Evolutionary conservation across 2,329 filamentous ascomycete species (phyloP).

Genomic region (Aspergillus amoenus): DNA sequence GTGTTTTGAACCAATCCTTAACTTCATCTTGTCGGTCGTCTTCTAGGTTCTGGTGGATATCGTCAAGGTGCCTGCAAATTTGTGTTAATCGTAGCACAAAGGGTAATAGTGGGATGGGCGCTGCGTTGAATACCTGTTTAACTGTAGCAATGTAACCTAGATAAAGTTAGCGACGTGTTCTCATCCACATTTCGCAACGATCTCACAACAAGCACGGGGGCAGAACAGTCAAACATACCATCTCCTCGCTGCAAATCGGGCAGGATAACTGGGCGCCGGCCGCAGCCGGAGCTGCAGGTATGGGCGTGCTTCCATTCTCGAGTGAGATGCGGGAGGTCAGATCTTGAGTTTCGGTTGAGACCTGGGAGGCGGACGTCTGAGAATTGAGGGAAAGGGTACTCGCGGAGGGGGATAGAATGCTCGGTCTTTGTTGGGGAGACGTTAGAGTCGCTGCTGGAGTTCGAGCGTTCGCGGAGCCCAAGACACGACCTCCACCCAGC

Average conservation of each 20-base stretch:
- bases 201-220: not conserved
- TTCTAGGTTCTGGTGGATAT: constrained; percentile 84
- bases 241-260: constrained; percentile 98
- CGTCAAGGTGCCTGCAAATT: constrained; percentile 69
- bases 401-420: constrained; percentile 60
- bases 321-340: constrained; percentile 78
- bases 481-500: constrained; percentile 86
- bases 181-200: not conserved
- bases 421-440: constrained; percentile 41
- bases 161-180: constrained; percentile 10
- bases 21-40: constrained; percentile 89
- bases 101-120: not conserved
- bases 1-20: constrained; percentile 94
- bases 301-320: constrained; percentile 55
- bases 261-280: constrained; percentile 73
- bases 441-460: constrained; percentile 59
- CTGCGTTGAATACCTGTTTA: constrained; percentile 65
- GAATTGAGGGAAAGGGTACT: constrained; percentile 80
- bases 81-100: constrained; percentile 17
- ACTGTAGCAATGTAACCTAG: constrained; percentile 84
- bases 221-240: constrained; percentile 59
- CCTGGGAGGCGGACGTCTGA: constrained; percentile 68
- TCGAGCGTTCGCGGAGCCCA: constrained; percentile 82
- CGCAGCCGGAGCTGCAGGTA: constrained; percentile 51
- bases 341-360: constrained; percentile 73